Evolutionary conservation across 768 basidiomycete genomes (phyloP).

Genomic region (Xanthoconium purpureum): DNA sequence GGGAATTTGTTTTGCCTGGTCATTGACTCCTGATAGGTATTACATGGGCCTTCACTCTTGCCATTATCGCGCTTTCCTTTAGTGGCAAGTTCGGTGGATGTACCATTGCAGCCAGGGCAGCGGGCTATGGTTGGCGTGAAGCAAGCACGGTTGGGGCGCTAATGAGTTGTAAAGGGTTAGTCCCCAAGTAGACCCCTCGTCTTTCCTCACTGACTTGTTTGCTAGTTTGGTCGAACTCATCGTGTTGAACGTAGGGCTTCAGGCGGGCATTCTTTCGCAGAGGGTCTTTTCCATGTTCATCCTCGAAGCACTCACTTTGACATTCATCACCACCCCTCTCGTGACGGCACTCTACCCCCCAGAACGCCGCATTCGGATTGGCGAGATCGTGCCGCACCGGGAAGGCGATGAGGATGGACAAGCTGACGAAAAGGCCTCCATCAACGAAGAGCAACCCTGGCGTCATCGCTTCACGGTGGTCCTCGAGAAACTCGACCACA

Average conservation of each 20-base stretch:
- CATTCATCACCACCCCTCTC: slow-evolving; percentile 82
- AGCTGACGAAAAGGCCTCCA: slow-evolving; percentile 2
- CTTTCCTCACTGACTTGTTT: not conserved
- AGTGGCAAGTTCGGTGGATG: slow-evolving; percentile 89
- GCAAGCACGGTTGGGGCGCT: slow-evolving; percentile 80
- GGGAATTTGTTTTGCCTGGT: not conserved
- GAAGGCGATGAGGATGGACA: slow-evolving; percentile 35
- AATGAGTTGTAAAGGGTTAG: slow-evolving; percentile 94
- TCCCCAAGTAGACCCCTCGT: not conserved
- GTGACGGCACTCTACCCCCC: slow-evolving; percentile 68
- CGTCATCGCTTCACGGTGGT: slow-evolving; percentile 77
- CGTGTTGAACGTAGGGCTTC: slow-evolving; percentile 90
- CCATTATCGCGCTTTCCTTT: slow-evolving; percentile 77
- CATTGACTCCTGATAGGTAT: slow-evolving; percentile 43
- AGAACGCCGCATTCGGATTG: slow-evolving; percentile 48
- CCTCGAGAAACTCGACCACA: slow-evolving; percentile 84
- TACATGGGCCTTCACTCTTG: slow-evolving; percentile 86
- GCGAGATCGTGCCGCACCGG: slow-evolving; percentile 3
- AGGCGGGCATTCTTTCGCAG: slow-evolving; percentile 70
- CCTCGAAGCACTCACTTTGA: slow-evolving; percentile 75
- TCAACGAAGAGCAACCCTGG: slow-evolving; percentile 27
- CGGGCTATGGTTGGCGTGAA: slow-evolving; percentile 80
- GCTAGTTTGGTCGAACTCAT: slow-evolving; percentile 84
- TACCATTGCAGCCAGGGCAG: slow-evolving; percentile 57
- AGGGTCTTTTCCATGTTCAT: slow-evolving; percentile 96